These are phyloP conservation scores for Coemansia sp. DNA, from an alignment of 192 early-diverging fungal species.

Conservation along the genomic window DNA sequence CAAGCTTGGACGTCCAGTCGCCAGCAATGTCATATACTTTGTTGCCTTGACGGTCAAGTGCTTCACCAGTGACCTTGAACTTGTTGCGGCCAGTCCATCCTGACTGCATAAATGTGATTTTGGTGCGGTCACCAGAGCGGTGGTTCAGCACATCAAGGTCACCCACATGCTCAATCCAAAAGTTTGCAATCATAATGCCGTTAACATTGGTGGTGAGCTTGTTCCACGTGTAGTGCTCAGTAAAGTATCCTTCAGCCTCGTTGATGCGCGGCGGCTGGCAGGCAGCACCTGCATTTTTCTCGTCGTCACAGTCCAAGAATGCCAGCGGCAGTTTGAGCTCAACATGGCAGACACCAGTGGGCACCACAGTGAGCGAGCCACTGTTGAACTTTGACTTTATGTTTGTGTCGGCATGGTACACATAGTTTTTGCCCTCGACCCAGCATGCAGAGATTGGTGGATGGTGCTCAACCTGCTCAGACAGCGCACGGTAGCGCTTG, in stretches of 20 bases:
- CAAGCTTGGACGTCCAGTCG: conserved; percentile 65
- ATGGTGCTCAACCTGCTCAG: conserved; percentile 88
- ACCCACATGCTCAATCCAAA: conserved; percentile 83
- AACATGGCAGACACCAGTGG: conserved; percentile 78
- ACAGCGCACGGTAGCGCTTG: conserved; percentile 75
- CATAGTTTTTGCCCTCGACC: conserved; percentile 76
- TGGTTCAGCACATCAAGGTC: conserved; percentile 81
- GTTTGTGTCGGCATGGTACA: conserved; percentile 83
- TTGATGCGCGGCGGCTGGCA: conserved; percentile 36
- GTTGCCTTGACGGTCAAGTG: conserved; percentile 49
- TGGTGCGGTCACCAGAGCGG: conserved; percentile 75
- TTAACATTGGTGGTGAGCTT: conserved; percentile 85
- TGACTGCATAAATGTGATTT: conserved; percentile 74
- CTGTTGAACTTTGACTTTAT: conserved; percentile 86
- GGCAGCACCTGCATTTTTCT: conserved; percentile 25
- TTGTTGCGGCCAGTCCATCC: conserved; percentile 70
- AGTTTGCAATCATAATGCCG: conserved; percentile 80
- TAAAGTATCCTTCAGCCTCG: conserved; percentile 55
- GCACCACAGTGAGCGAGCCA: conserved; percentile 76
- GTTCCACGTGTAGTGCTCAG: conserved; percentile 83
- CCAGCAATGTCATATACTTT: conserved; percentile 64
- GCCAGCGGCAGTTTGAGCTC: conserved; percentile 65
- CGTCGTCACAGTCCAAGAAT: conserved; percentile 48
- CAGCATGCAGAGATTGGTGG: conserved; percentile 88
- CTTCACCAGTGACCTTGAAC: conserved; percentile 61